Percentiles rank a stretch among this genome's conserved stretches.
Conservation (phyloP, 129 eudicot genomes). For the Artemisia annua region DNA sequence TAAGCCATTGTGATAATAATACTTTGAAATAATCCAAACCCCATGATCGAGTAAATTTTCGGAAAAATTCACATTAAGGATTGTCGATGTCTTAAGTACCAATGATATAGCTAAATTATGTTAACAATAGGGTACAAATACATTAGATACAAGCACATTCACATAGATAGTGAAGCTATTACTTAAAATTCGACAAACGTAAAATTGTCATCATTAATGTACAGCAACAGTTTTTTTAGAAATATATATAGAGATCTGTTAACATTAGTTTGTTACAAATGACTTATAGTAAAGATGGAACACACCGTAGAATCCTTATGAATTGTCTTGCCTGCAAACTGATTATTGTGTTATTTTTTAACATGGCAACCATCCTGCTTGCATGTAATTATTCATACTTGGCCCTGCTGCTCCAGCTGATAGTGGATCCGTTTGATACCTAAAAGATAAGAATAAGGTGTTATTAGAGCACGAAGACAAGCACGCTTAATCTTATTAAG, state of each 20-base stretch:
- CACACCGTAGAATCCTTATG: conserved; percentile 21
- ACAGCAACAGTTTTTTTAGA: neutral
- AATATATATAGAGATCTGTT: neutral
- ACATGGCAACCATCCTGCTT: conserved; percentile 68
- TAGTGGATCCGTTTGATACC: conserved; percentile 61
- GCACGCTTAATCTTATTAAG: too few species aligned
- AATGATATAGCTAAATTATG: too few species aligned
- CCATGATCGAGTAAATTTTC: too few species aligned
- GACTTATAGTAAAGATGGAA: too few species aligned
- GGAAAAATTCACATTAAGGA: too few species aligned
- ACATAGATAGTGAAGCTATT: neutral
- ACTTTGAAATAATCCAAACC: too few species aligned
- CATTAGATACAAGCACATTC: neutral
- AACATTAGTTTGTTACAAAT: neutral
- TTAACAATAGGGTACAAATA: too few species aligned
- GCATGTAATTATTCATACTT: conserved; percentile 71
- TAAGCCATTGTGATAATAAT: too few species aligned
- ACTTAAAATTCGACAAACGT: neutral
- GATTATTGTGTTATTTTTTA: conserved; percentile 9
- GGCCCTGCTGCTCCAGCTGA: conserved; percentile 49
- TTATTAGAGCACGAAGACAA: too few species aligned
- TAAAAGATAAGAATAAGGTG: conserved; percentile 16
- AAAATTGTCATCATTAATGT: neutral
- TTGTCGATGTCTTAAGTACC: too few species aligned
- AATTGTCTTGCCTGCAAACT: conserved; percentile 12